Conservation (phyloP, 1,284 basidiomycete species). For the Schizophyllum amplum region DNA sequence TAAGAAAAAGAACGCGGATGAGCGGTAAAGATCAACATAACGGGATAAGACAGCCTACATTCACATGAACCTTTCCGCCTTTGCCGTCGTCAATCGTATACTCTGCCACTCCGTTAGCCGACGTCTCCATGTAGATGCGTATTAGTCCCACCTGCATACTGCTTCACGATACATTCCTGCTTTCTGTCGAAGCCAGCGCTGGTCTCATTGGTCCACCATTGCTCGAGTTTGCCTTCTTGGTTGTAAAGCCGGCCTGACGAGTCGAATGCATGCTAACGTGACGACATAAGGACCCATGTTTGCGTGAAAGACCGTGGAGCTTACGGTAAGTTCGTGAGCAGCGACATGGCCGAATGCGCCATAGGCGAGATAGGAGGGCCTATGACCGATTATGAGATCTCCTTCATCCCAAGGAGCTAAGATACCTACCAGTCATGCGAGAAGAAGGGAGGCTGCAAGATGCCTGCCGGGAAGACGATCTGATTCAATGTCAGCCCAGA, state of each 20-base stretch:
- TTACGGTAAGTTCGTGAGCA: slow-evolving; percentile 80
- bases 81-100: slow-evolving; percentile 83
- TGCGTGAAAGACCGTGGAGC: too few relatives aligned
- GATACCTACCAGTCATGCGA: slow-evolving; percentile 60
- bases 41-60: slow-evolving; percentile 44
- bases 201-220: slow-evolving; percentile 85
- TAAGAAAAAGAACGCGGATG: slow-evolving; percentile 20
- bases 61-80: slow-evolving; percentile 78
- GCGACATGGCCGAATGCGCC: slow-evolving; percentile 89
- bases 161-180: slow-evolving; percentile 83
- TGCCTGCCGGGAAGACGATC: slow-evolving; percentile 97
- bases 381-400: slow-evolving; percentile 22
- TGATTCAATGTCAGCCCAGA: slow-evolving; percentile 26
- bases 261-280: slow-evolving; percentile 82
- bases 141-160: slow-evolving; percentile 61
- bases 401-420: neutral
- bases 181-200: slow-evolving; percentile 77
- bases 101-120: slow-evolving; percentile 27
- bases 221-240: slow-evolving; percentile 73
- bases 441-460: slow-evolving; percentile 92
- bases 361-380: slow-evolving; percentile 85
- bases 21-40: slow-evolving; percentile 1
- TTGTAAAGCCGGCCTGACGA: slow-evolving; percentile 82
- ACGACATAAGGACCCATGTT: slow-evolving; percentile 2
- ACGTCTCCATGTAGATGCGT: slow-evolving; percentile 1